Percentiles rank a stretch among this genome's conserved stretches.
Conservation (phyloP, 176 grass and related monocot species). For the Luzula sylvatica region DNA sequence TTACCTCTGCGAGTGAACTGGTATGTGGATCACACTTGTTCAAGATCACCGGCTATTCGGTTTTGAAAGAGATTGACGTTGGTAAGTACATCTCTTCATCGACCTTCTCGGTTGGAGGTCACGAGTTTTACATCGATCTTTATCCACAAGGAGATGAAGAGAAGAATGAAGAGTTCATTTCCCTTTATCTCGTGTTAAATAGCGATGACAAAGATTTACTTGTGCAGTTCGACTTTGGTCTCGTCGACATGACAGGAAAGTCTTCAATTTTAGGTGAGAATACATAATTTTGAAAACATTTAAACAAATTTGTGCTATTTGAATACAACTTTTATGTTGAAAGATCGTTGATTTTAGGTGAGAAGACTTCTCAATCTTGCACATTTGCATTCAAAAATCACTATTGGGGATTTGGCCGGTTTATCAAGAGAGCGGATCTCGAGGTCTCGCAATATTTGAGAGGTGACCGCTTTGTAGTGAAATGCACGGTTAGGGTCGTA, state of each 20-base stretch:
- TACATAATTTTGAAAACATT: too few species aligned
- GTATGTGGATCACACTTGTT: slow-evolving; percentile 8
- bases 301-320: too few species aligned
- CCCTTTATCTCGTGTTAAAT: slow-evolving; percentile 2
- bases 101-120: slow-evolving; percentile 9
- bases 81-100: neutral
- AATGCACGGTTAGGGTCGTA: neutral
- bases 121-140: neutral
- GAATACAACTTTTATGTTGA: too few species aligned
- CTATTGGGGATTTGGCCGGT: neutral
- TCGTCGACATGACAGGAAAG: neutral
- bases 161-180: neutral
- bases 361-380: neutral
- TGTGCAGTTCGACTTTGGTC: slow-evolving; percentile 4
- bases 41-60: slow-evolving; percentile 15
- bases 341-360: neutral
- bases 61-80: neutral
- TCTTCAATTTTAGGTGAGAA: neutral
- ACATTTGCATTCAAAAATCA: neutral
- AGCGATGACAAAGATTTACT: neutral
- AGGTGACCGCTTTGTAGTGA: slow-evolving; percentile 1
- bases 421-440: neutral
- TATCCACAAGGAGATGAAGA: neutral
- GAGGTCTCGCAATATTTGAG: neutral
- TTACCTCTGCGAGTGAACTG: neutral